phyloP scores from a whole-genome alignment of 83 land plant genomes.

The Diphasiastrum complanatum region DNA sequence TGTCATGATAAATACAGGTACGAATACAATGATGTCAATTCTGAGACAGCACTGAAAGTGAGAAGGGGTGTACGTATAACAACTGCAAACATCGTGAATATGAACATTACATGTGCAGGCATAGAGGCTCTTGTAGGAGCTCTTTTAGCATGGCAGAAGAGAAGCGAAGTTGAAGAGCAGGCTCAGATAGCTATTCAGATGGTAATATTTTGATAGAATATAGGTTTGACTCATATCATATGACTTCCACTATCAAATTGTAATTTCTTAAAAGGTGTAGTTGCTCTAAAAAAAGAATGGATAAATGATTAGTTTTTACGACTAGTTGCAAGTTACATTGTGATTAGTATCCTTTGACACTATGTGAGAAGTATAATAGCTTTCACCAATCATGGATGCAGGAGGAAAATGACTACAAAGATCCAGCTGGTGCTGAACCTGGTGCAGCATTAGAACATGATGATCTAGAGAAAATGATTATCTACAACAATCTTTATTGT shows the following conservation, averaged over 20 bases:
- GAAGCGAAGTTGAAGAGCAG: slow-evolving; percentile 55
- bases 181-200: slow-evolving; percentile 43
- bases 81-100: slow-evolving; percentile 64
- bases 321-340: too few relatives aligned
- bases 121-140: slow-evolving; percentile 65
- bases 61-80: slow-evolving; percentile 80
- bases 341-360: too few relatives aligned
- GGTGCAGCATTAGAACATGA: slow-evolving; percentile 80
- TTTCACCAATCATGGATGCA: too few relatives aligned
- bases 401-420: slow-evolving; percentile 30
- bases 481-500: slow-evolving; percentile 80
- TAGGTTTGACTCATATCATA: too few relatives aligned
- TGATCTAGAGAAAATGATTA: slow-evolving; percentile 56
- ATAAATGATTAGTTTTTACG: too few relatives aligned
- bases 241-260: too few relatives aligned
- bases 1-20: slow-evolving; percentile 40
- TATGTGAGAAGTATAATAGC: too few relatives aligned
- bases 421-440: neutral
- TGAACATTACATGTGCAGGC: slow-evolving; percentile 78
- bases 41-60: slow-evolving; percentile 37
- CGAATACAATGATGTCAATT: slow-evolving; percentile 65
- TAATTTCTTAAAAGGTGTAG: too few relatives aligned
- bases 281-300: too few relatives aligned
- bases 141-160: slow-evolving; percentile 68
- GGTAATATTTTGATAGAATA: slow-evolving; percentile 10